Evolutionary conservation across 495 filamentous ascomycete species (phyloP), one percentile per base, ranked within the genome.

Genomic region (Neurospora intermedia): DNA sequence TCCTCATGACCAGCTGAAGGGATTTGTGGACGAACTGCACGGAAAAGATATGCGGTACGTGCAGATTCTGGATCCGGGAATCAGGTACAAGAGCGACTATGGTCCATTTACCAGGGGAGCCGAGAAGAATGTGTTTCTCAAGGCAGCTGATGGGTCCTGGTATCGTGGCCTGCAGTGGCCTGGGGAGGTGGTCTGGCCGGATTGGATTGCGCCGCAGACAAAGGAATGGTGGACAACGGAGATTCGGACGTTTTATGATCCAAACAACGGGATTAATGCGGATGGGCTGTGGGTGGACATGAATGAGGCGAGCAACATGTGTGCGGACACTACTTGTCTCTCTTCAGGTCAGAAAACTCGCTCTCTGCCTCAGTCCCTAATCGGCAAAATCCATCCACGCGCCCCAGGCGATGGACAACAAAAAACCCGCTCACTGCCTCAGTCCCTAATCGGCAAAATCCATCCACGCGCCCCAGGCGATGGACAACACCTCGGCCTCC

Each of bases 241-340:
- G 78, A 93, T 96, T 78, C 75, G 72, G 16, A 73, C 74, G 1
- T 95, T 96, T 83, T 97, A 96, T 81, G 78, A 86, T 76, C 75
- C 88, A 0, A 75, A 86, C 0, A 84, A 78, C 0, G 94, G 93
- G 35, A 85, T 97, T 9, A 88, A 95, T 77, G 91, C 96, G 72
- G 94, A 97, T 76, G 94, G 88, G 0, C 85, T 96, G 20, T 97
- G 94, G 94, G 93, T 94, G 69, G 92, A 94, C 78, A 93, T 94
- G 91, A 92, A 93, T 75, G 79, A 80, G 66, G 78, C 74, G 0
- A 74, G 73, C 72, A 79, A 79, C 71, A 74, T 80, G 70, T 79
- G 79, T 45, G n/a, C 42, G 3, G 75, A 80, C 70, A 72, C 45
- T 2, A 73, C 18, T n/a, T 77, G 76, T 35, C 27, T 54, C 0